A percentile compares a stretch with the other conserved stretches of the same genome.
Evolutionary conservation across 495 filamentous ascomycete species (phyloP).

Genomic region (Neurospora sp.): DNA sequence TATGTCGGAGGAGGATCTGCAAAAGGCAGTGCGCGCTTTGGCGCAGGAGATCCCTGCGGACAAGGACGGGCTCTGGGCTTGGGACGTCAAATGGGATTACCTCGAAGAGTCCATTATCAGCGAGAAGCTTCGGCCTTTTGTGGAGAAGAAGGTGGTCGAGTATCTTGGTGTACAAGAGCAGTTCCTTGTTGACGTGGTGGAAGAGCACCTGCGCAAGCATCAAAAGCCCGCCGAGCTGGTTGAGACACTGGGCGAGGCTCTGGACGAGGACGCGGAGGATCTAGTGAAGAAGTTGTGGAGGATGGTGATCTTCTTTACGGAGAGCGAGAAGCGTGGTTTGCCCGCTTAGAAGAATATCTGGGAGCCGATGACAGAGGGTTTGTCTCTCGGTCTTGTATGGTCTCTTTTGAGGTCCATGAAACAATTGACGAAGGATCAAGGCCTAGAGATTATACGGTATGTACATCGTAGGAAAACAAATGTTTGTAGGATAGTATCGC

Average conservation of each 20-base stretch:
- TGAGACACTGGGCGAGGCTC: conserved; percentile 72
- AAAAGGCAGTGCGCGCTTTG: conserved; percentile 65
- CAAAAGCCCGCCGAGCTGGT: conserved; percentile 70
- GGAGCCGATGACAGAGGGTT: not conserved
- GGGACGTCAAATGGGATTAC: conserved; percentile 89
- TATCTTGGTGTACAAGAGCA: conserved; percentile 95
- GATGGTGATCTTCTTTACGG: conserved; percentile 97
- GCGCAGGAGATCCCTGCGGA: conserved; percentile 84
- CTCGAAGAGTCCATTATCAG: conserved; percentile 74
- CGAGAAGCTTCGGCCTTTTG: conserved; percentile 86
- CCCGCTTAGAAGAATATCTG: conserved; percentile 39
- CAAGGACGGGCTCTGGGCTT: conserved; percentile 80
- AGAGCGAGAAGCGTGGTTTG: conserved; percentile 84
- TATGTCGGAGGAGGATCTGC: conserved; percentile 75
- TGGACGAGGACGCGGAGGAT: conserved; percentile 91
- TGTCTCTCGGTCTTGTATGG: not conserved
- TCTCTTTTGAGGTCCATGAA: not conserved
- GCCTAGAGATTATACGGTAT: not conserved
- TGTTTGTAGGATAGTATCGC: not conserved
- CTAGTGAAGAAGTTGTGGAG: conserved; percentile 96
- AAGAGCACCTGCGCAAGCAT: conserved; percentile 73
- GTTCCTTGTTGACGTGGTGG: conserved; percentile 84
- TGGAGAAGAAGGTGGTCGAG: conserved; percentile 97
- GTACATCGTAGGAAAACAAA: not conserved
- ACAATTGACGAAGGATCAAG: not conserved